Evolutionary conservation across 768 basidiomycete species (phyloP).

Genomic region (Naematelia encephala): DNA sequence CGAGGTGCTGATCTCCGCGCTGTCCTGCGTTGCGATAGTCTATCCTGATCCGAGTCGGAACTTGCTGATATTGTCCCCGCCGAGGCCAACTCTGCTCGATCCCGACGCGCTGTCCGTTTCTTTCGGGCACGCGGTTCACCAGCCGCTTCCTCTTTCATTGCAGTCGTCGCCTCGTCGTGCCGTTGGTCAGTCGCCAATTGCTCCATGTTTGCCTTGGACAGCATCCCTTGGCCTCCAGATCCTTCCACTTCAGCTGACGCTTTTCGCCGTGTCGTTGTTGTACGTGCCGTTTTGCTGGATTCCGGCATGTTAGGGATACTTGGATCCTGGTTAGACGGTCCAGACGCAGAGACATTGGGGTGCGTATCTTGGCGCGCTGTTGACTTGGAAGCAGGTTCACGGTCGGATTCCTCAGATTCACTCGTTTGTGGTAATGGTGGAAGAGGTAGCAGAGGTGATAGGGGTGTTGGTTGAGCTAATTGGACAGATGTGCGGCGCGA

Average conservation of each 20-base stretch:
- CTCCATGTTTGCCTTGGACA: slow-evolving; percentile 21
- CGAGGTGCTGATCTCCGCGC: slow-evolving; percentile 4
- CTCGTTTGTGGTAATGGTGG: too few relatives aligned
- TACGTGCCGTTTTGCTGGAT: not conserved
- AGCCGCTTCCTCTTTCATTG: slow-evolving; percentile 3
- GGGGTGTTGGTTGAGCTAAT: not conserved
- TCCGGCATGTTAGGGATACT: slow-evolving; percentile 30
- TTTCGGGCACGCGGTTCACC: not conserved
- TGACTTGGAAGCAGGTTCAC: too few relatives aligned
- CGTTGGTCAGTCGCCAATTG: slow-evolving; percentile 11
- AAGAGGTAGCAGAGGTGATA: not conserved
- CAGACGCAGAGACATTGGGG: slow-evolving; percentile 13
- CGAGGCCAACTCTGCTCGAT: slow-evolving; percentile 19
- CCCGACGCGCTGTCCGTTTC: slow-evolving; percentile 3
- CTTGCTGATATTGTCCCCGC: slow-evolving; percentile 8
- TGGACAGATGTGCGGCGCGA: not conserved
- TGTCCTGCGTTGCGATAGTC: not conserved
- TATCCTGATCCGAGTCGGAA: slow-evolving; percentile 13
- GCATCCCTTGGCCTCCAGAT: not conserved
- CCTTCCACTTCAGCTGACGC: not conserved
- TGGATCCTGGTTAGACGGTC: slow-evolving; percentile 36
- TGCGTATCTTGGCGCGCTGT: not conserved
- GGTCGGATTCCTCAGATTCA: too few relatives aligned
- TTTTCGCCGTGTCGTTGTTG: not conserved
- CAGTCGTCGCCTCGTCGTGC: slow-evolving; percentile 8